Evolutionary conservation across 2,329 filamentous ascomycete genomes (phyloP).

Genomic region (Diplodia scrobiculata): DNA sequence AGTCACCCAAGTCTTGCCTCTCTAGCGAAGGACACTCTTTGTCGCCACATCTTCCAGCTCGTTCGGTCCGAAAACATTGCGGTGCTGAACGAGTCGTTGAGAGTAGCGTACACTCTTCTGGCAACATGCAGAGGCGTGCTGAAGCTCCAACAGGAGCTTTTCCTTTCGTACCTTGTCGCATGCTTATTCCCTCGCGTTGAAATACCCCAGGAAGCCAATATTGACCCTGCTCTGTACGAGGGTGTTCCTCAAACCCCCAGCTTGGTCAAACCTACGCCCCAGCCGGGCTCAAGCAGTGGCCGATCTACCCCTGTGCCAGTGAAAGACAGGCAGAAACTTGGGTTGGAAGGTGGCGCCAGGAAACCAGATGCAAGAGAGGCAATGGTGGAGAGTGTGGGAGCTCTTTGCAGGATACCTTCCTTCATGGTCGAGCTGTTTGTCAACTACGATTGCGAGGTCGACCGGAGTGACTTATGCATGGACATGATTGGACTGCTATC

Average conservation of each 20-base stretch:
- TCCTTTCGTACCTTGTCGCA: slow-evolving; percentile 88
- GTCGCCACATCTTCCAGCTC: slow-evolving; percentile 91
- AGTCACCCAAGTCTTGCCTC: slow-evolving; percentile 84
- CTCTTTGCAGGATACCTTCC: slow-evolving; percentile 85
- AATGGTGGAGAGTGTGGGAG: slow-evolving; percentile 96
- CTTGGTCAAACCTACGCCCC: slow-evolving; percentile 72
- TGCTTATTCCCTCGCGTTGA: slow-evolving; percentile 93
- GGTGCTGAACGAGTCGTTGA: slow-evolving; percentile 86
- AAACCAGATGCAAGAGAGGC: slow-evolving; percentile 95
- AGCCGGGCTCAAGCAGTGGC: slow-evolving; percentile 63
- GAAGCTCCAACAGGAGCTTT: slow-evolving; percentile 95
- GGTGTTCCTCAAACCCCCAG: slow-evolving; percentile 91
- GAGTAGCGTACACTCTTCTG: slow-evolving; percentile 86
- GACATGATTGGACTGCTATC: slow-evolving; percentile 92
- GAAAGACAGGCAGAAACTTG: slow-evolving; percentile 88
- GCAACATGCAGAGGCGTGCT: slow-evolving; percentile 87
- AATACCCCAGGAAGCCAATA: slow-evolving; percentile 85
- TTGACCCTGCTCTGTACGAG: slow-evolving; percentile 87
- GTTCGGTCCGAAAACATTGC: slow-evolving; percentile 96
- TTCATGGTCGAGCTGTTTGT: slow-evolving; percentile 96
- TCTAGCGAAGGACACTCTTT: slow-evolving; percentile 89
- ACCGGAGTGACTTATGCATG: slow-evolving; percentile 88
- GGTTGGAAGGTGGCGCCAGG: slow-evolving; percentile 84
- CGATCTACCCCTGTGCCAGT: slow-evolving; percentile 87
- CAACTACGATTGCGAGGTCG: slow-evolving; percentile 96